These are phyloP conservation scores for Botrytis byssoidea DNA, from an alignment of 2,329 filamentous ascomycete genomes.

Conservation along the genomic window DNA sequence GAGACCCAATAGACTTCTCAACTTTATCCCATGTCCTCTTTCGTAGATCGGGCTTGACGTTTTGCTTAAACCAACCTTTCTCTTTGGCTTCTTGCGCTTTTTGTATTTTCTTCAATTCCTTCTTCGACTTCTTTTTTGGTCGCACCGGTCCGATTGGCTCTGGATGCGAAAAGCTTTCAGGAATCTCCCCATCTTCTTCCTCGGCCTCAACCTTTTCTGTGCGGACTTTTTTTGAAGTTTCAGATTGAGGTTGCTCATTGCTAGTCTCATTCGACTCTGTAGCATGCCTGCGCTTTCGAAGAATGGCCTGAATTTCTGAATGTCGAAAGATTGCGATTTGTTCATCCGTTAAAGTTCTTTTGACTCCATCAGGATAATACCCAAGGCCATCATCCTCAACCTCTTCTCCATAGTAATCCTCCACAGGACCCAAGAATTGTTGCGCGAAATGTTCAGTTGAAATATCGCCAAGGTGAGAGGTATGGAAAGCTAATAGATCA, in stretches of 20 bases:
- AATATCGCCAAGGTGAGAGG: constrained; percentile 32
- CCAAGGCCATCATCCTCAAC: constrained; percentile 68
- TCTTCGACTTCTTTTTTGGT: constrained; percentile 20
- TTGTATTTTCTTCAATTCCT: constrained; percentile 29
- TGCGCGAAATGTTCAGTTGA: constrained; percentile 56
- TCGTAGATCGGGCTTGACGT: constrained; percentile 57
- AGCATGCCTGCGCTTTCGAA: constrained; percentile 49
- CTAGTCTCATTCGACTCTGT: constrained; percentile 26
- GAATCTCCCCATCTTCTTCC: constrained; percentile 25
- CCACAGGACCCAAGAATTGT: constrained; percentile 48
- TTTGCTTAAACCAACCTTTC: constrained; percentile 41
- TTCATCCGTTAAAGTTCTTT: constrained; percentile 86
- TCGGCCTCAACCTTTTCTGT: constrained; percentile 20
- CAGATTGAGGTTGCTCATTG: constrained; percentile 6
- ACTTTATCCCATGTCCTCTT: constrained; percentile 69
- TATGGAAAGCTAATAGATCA: constrained; percentile 35
- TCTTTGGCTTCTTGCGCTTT: constrained; percentile 30
- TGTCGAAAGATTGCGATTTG: constrained; percentile 89
- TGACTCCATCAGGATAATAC: constrained; percentile 82
- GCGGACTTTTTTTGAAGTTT: background rate
- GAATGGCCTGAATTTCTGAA: constrained; percentile 74
- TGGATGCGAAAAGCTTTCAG: constrained; percentile 15
- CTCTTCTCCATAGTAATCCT: constrained; percentile 46
- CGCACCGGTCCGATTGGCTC: constrained; percentile 22
- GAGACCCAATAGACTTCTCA: constrained; percentile 56